These are phyloP conservation scores for Ceratocystis harringtonii DNA, from an alignment of 2,329 filamentous ascomycete genomes.

Conservation along the genomic window DNA sequence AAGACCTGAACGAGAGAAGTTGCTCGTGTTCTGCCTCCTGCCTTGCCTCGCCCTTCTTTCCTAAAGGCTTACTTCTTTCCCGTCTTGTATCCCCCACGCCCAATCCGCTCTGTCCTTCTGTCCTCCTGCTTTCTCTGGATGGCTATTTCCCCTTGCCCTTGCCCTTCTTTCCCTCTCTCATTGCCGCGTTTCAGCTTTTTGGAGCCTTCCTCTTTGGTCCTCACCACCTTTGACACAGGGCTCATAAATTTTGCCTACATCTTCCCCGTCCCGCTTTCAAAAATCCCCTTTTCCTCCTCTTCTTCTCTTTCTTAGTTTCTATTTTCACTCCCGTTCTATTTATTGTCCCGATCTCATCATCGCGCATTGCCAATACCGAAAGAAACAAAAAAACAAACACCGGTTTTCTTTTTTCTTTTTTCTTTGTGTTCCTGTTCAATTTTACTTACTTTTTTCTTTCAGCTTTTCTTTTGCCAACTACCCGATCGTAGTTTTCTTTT, in stretches of 20 bases:
- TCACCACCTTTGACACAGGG: constrained; percentile 2
- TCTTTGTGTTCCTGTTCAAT: not conserved
- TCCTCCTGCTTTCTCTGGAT: not conserved
- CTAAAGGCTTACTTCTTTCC: constrained; percentile 5
- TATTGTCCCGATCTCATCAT: not conserved
- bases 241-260: not conserved
- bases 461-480: not conserved
- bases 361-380: not conserved
- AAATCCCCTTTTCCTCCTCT: not conserved
- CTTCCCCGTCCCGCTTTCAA: not conserved
- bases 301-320: not conserved
- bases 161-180: not conserved
- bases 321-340: constrained; percentile 7
- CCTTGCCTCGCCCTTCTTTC: not conserved
- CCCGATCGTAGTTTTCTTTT: not conserved
- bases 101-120: constrained; percentile 8
- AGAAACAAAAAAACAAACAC: not conserved
- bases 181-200: constrained; percentile 9
- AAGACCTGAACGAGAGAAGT: not conserved
- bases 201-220: constrained; percentile 1
- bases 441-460: not conserved
- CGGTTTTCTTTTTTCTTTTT: not conserved
- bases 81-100: not conserved
- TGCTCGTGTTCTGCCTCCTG: not conserved
- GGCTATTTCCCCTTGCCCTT: not conserved